Evolutionary conservation across 179 eudicot genomes (phyloP).

Genomic region (Silene noctiflora): DNA sequence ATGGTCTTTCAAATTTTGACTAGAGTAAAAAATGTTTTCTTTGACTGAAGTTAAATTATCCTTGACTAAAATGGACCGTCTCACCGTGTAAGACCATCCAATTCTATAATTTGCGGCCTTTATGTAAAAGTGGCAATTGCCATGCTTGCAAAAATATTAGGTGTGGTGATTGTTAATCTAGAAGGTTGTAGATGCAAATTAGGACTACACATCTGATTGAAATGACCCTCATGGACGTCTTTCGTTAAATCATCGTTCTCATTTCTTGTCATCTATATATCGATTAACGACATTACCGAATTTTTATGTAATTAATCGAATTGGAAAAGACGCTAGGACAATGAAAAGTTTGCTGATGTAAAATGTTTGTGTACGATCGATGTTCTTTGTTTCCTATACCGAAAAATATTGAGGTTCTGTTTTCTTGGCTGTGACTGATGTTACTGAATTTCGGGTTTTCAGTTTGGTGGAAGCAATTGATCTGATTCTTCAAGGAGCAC

Average conservation of each 20-base stretch:
- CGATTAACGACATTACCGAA: not conserved
- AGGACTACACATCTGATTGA: conserved; percentile 8
- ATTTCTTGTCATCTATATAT: conserved; percentile 2
- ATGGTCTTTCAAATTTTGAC: conserved; percentile 4
- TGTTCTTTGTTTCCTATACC: not conserved
- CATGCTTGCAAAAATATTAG: conserved; percentile 2
- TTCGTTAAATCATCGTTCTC: not conserved
- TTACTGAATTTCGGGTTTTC: conserved; percentile 12
- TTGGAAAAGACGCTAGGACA: not conserved
- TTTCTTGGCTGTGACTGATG: conserved; percentile 11
- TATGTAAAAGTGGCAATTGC: not conserved
- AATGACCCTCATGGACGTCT: not conserved
- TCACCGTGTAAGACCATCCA: too few relatives aligned
- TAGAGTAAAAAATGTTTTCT: not conserved
- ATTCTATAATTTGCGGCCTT: too few relatives aligned
- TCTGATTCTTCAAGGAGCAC: conserved; percentile 35
- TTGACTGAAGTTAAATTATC: not conserved
- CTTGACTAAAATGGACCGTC: too few relatives aligned
- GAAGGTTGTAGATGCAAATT: conserved; percentile 4
- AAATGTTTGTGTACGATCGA: not conserved
- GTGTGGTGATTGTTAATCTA: not conserved
- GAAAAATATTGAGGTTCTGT: not conserved
- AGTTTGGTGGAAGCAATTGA: conserved; percentile 44
- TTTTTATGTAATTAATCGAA: too few relatives aligned
- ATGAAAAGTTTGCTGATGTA: not conserved